These are phyloP conservation scores for Aspergillus fischeri DNA, from an alignment of 2,329 filamentous ascomycete species.

Conservation along the genomic window DNA sequence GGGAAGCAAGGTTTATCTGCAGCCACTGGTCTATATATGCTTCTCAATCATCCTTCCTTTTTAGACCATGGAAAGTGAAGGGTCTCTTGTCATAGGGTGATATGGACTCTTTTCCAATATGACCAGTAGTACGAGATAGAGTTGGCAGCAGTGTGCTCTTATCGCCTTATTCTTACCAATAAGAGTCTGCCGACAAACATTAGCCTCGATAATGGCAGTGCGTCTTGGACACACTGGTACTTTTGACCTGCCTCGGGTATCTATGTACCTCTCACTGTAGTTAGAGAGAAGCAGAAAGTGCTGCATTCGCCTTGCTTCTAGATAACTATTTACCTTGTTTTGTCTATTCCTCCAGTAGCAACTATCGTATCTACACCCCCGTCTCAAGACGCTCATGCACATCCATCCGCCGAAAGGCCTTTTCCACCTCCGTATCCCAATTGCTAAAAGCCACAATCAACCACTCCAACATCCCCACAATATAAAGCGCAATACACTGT, in stretches of 20 bases:
- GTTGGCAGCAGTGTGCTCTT: neutral
- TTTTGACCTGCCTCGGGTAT: neutral
- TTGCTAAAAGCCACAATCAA: conserved; percentile 70
- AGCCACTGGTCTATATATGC: neutral
- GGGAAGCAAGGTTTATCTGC: neutral
- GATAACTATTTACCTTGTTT: neutral
- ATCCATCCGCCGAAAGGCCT: conserved; percentile 69
- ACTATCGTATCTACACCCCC: neutral
- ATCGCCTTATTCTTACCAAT: neutral
- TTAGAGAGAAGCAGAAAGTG: neutral
- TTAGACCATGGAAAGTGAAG: conserved; percentile 46
- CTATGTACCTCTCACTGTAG: neutral
- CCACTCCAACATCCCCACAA: conserved; percentile 78
- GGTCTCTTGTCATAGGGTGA: conserved; percentile 12
- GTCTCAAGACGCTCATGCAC: conserved; percentile 27
- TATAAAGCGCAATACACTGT: conserved; percentile 74
- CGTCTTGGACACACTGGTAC: neutral
- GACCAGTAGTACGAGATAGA: neutral
- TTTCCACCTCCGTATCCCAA: conserved; percentile 70
- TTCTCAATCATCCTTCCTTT: conserved; percentile 17
- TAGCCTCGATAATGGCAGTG: neutral
- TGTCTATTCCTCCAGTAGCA: neutral
- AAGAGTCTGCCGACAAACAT: neutral
- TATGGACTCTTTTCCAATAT: neutral
- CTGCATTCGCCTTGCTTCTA: neutral